Base-by-base conservation (phyloP, 164 flowering plant genomes). In the Piper betle region DNA sequence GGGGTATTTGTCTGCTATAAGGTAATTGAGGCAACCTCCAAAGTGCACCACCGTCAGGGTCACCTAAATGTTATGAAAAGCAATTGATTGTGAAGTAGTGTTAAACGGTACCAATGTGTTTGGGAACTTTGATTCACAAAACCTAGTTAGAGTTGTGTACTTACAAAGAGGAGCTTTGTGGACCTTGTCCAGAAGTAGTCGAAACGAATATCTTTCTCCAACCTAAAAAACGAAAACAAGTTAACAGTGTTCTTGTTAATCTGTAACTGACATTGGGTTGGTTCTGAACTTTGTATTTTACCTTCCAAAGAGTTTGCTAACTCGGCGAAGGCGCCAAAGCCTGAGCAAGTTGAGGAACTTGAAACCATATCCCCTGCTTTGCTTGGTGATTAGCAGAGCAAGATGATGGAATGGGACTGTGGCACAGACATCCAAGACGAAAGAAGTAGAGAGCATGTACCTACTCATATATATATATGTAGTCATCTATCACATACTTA, bases 291-390 rank as follows among this genome's bases (percentile, higher is more conserved):
- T 57, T 40, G 63, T 61, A 61, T 37, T 61, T 16, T 53, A 93
- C 99, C 99, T 86, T 75, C 96, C 91, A 59, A 93, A 93, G 52
- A 93, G 82, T 66, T 92, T 77, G 81, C 99, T 88, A 73, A 93
- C 99, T 65, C 97, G 80, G 66, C 96, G 74, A 55, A 93, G 88
- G 50, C 99, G 94, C 99, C 99, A 93, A 12, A 93, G 84, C 60
- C 99, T 77, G 59, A 93, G 96, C 91, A 91, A 85, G 75, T 74
- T 83, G 53, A 93, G 95, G 52, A 76, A 61, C 63, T 83, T 80
- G 57, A 81, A 79, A 33, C 94, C 86, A 18, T 90, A 68, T 43
- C 76, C 80, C 12, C 79, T 77, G 62, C 71, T 68, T 20, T 79
- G 75, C 57, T 81, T 63, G 25, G 78, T 80, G 77, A 84, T 81